Evolutionary conservation across 1,284 basidiomycete genomes (phyloP), one percentile per base, ranked within the genome.

Genomic region (Takashimella koratensis): DNA sequence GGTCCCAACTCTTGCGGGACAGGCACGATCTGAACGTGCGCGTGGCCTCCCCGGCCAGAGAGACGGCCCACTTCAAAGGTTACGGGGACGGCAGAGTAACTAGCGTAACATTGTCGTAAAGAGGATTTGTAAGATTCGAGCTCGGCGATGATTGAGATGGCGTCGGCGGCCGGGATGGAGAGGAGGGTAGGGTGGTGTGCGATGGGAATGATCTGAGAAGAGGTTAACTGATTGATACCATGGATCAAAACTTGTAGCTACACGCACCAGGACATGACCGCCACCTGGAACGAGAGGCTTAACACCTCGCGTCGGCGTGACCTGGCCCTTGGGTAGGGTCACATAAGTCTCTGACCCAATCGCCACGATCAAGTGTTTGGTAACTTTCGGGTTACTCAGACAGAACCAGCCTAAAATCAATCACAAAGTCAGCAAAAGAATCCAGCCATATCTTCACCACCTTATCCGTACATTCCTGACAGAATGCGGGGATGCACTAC

Each of bases 291-390:
- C 86, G 44, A 77, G 70, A 5, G 62, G 77, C 60, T 80, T 77
- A 23, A 77, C 74, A 41, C 61, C 63, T 49, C 66, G 63, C 1
- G 91, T 92, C 11, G 89, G 87, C 41, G 90, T 83, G 26, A 97
- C 84, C 71, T 95, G 92, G 1, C 93, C 93, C 74, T 95, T 96
- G 0, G 93, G 89, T 23, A 97, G 77, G 0, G 94, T 94, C 44
- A 96, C 77, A 76, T 98, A 98, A 63, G 89, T 90, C 74, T 98
- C 94, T 2, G 81, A 76, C 16, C 93, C 94, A 66, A 98, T 95
- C 0, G 87, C 86, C 23, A 92, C 88, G 57, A 98, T 93, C 53
- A 97, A 84, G 65, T 97, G 90, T 77, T 97, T 98, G 47, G 89
- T 92, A 25, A 69, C 80, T 64, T 84, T 86, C 1, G 93, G 93